These are phyloP conservation scores for Funneliformis geosporum DNA, from an alignment of 192 early-diverging fungal species.

Conservation along the genomic window DNA sequence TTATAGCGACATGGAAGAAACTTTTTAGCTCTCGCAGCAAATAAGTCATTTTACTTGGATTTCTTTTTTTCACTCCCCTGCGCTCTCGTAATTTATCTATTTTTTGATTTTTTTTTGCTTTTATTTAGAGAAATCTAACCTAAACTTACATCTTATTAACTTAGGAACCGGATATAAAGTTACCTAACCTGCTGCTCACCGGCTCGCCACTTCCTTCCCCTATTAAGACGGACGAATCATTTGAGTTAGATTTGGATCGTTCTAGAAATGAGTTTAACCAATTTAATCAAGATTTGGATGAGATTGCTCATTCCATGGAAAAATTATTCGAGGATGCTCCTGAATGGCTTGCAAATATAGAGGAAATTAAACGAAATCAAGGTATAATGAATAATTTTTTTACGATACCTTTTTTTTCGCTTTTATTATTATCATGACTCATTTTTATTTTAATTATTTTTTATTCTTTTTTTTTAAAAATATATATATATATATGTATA, in stretches of 20 bases:
- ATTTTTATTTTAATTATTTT: background rate
- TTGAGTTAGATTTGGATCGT: constrained; percentile 18
- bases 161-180: background rate
- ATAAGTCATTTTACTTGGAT: background rate
- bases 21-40: background rate
- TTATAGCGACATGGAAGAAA: background rate
- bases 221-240: background rate
- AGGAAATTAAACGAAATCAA: constrained; percentile 30
- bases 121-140: background rate
- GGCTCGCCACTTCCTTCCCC: constrained; percentile 3
- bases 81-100: background rate
- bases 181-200: background rate
- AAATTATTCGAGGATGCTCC: constrained; percentile 19
- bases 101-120: background rate
- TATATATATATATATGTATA: no score
- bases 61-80: background rate
- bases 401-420: no score
- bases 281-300: constrained; percentile 31
- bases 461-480: background rate
- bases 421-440: background rate
- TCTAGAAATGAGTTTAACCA: constrained; percentile 13
- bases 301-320: constrained; percentile 12
- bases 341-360: constrained; percentile 12
- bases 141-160: background rate
- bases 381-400: background rate